Evolutionary conservation across 116 monocot species (phyloP), one percentile per base, ranked within the genome.

Genomic region (Iris pallida): DNA sequence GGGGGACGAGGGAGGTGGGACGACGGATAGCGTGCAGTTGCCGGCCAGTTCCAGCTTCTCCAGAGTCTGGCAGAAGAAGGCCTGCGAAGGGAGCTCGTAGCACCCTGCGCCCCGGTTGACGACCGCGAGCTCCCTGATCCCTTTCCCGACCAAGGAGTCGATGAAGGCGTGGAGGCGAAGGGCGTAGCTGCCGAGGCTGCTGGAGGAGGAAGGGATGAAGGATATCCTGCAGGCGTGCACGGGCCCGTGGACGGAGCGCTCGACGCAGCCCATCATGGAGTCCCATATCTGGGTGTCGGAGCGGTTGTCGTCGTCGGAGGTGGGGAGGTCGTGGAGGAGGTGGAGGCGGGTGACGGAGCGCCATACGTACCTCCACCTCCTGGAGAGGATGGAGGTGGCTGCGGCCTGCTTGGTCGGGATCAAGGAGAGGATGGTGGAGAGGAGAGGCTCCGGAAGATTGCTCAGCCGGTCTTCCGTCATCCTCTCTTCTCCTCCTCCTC

Each of bases 401-500:
- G 42, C 67, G 6, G 67, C 54, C 54, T 67, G 67, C 54, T 67
- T 67, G 0, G 67, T 67, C 3, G 67, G 67, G 2, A 67, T n/a
- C 42, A 54, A 1, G 7, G 67, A 67, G 42, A 67, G 52, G 67
- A 67, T 67, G 2, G 67, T 42, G 5, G 54, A 8, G n/a, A 67
- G 67, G 13, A 67, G 41, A 4, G 53, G 42, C 49, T 67, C 67
- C 6, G 67, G 67, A 8, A 67, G 54, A 54, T 55, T 47, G 53
- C 67, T 67, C 49, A 67, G 54, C 5, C 67, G 53, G n/a, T 67
- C 53, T 3, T 47, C 63, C 12, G 3, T 30, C 3, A 30, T 19
- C 5, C 4, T 9, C 13, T 42, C 13, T 12, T 12, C 54, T 42
- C 13, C 4, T 42, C 42, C n/a, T 66, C 51, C 41, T 45, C 17